phyloP scores from a whole-genome alignment of 345 rosid genomes.

The Erucastrum elatum region DNA sequence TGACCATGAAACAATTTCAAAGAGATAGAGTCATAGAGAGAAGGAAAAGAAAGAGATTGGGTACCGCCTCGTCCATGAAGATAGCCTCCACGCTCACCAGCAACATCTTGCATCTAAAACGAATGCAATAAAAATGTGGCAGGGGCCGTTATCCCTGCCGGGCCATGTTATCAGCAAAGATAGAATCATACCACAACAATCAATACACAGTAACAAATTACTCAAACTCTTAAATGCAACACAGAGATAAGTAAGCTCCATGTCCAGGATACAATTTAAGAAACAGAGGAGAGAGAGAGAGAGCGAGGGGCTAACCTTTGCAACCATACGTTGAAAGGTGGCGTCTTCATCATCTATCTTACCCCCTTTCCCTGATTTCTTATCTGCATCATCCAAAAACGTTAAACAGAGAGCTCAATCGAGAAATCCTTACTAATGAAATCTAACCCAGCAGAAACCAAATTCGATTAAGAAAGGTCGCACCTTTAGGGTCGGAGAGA shows the following conservation, averaged over 20 bases:
- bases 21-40: not conserved
- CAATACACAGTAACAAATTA: not conserved
- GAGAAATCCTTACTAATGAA: not conserved
- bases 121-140: conserved; percentile 52
- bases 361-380: conserved; percentile 87
- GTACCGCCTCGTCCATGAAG: conserved; percentile 98
- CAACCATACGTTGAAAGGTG: conserved; percentile 98
- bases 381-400: conserved; percentile 49
- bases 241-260: not conserved
- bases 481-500: conserved; percentile 92
- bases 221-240: not conserved
- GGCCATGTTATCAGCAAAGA: conserved; percentile 96
- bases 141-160: conserved; percentile 91
- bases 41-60: not conserved
- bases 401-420: conserved; percentile 4
- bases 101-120: conserved; percentile 97
- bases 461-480: not conserved
- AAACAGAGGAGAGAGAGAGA: conserved; percentile 34
- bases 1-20: not conserved
- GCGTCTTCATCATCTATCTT: conserved; percentile 92
- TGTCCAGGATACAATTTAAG: not conserved
- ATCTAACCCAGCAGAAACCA: not conserved
- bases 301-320: conserved; percentile 93
- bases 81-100: conserved; percentile 99
- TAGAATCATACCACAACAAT: not conserved